phyloP scores from a whole-genome alignment of 305 asterid genomes.

The Solanum hybrid region DNA sequence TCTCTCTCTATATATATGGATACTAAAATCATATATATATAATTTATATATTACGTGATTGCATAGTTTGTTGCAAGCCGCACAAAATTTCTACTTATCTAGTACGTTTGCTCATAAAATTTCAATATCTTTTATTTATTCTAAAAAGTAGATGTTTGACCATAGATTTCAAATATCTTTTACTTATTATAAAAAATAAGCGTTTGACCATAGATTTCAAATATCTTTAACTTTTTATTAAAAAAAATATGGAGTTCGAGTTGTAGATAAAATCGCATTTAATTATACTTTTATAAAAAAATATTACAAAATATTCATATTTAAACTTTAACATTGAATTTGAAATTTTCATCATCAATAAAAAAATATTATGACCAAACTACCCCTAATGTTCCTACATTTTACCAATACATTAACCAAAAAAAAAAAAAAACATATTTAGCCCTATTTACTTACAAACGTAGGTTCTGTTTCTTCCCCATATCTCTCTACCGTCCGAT shows the following conservation, averaged over 20 bases:
- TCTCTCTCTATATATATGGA: too few species aligned
- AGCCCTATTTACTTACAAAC: too few species aligned
- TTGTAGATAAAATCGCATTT: not conserved
- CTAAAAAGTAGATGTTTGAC: too few species aligned
- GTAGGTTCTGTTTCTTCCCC: too few species aligned
- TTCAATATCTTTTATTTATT: not conserved
- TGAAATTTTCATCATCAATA: not conserved
- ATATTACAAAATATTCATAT: not conserved
- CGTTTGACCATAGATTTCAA: too few species aligned
- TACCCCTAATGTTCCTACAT: not conserved
- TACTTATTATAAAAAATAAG: not conserved
- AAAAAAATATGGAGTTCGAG: not conserved
- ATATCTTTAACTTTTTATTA: not conserved
- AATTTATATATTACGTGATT: not conserved
- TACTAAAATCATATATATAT: too few species aligned
- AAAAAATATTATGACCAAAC: not conserved
- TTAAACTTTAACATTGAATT: not conserved
- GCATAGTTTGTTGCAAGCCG: not conserved
- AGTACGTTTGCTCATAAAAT: not conserved
- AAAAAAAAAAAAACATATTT: too few species aligned
- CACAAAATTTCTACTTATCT: not conserved
- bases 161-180: not conserved
- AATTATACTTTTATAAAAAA: not conserved
- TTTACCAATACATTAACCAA: not conserved
- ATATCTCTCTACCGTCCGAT: slow-evolving; percentile 4